Base-by-base conservation (phyloP, 805 yeast genomes). In the Clavispora phyllophila region DNA sequence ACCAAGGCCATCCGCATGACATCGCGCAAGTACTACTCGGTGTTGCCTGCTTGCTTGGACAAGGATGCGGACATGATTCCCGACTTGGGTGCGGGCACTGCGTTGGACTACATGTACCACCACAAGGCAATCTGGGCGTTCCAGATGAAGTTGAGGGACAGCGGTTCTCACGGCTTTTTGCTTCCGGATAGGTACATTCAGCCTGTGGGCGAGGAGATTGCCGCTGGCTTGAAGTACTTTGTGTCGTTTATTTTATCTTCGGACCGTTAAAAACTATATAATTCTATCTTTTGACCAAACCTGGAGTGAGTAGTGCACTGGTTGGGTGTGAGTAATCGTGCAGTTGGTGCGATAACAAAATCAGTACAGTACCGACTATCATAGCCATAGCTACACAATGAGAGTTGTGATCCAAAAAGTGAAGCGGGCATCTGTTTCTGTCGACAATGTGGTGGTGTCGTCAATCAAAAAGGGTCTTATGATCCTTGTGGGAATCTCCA, bases 401-500 rank as follows among this genome's bases (percentile, higher is more conserved):
- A 83, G 81, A 60, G 87, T 90, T 3, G 96, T 93, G 1, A 78
- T 93, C 26, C 99, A 93, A 59, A 80, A 86, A 56, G 98, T 91
- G 6, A 86, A 84, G 47, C 73, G 76, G 37, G 98, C 97, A 0
- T 84, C 96, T 0, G 99, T 93, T 0, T 78, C 87, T 0, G 99
- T 93, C 0, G 87, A 89, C 40, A 68, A 72, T 8, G 58, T 73
- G 39, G 70, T 85, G 0, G 76, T 90, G 0, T 88, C 97, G 1
- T 68, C 78, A 81, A 89, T 91, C 37, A 72, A 72, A 22, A 72
- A 74, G 45, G 98, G 98, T 0, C 68, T 89, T 25, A 69, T 90
- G 73, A 70, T 91, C 2, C 71, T 93, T 12, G 89, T 93, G 2
- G 98, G 99, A 0, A 81, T 93, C 15, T 78, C 88, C 14, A 79